Evolutionary conservation across 1,139 yeast species (phyloP), one percentile per base, ranked within the genome.

Genomic region (Sugiyamaella novakii): DNA sequence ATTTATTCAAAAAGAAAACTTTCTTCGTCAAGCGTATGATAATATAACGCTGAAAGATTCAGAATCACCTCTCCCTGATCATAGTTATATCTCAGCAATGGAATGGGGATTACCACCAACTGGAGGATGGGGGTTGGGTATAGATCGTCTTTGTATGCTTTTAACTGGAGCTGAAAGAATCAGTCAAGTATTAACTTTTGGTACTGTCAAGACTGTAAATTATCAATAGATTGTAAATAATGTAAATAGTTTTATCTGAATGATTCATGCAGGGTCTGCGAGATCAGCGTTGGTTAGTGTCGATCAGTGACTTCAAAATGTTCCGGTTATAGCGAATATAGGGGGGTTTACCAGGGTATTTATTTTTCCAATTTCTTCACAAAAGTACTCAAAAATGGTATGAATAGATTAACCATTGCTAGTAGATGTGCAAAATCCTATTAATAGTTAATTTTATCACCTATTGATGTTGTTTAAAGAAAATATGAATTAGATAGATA

Each of bases 111-210:
- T 94, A 67, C 97, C 98, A 3, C 98, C 98, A 0, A 91, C 97
- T 1, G 98, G 96, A 1, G 99, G 99, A 0, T 87, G 96, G 88
- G 99, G 98, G 0, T 72, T 95, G 55, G 99, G 99, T 0, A 76
- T 94, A 19, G 99, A 94, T 63, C 68, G 99, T 46, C 69, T 92
- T 30, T 83, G 84, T 39, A 89, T 92, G 98, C 68, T 87, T 21
- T 71, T 91, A 44, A 76, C 84, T 4, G 83, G 79, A 0, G 70
- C 77, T 22, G 72, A 72, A 8, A 71, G 96, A 22, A 89, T 94
- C 18, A 95, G 86, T 51, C 80, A 82, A 21, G 96, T 91, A 1
- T 68, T 92, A 35, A 73, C 88, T 0, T 92, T 92, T 70, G 98
- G 98, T 0, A 82, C 81, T 41, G 66, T 92, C 8, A 79, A 80